These are phyloP conservation scores for Cercophora samala DNA, from an alignment of 495 filamentous ascomycete genomes.

Conservation along the genomic window DNA sequence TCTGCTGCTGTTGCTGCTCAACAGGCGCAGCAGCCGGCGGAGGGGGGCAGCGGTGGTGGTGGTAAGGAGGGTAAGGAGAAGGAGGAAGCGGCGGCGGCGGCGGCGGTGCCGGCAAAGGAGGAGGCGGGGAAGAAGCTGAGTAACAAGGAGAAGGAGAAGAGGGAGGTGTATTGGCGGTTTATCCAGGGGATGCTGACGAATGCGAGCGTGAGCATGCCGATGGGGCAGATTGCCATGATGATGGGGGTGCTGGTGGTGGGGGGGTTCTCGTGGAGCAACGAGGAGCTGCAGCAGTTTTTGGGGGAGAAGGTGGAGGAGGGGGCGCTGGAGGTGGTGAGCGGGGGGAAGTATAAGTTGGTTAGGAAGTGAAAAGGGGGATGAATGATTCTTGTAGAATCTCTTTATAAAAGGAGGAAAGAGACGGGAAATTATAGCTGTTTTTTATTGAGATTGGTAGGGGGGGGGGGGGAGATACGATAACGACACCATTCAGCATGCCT, in stretches of 20 bases:
- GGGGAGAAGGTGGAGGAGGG: slow-evolving; percentile 67
- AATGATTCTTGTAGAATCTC: too few species aligned
- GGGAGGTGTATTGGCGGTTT: slow-evolving; percentile 81
- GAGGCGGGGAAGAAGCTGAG: slow-evolving; percentile 40
- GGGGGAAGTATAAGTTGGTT: slow-evolving; percentile 65
- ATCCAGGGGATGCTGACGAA: slow-evolving; percentile 95
- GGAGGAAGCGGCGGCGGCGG: background rate
- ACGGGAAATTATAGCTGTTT: too few species aligned
- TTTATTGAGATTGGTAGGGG: too few species aligned
- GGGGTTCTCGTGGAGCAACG: slow-evolving; percentile 74
- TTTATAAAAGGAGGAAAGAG: too few species aligned
- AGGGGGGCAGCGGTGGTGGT: too few species aligned
- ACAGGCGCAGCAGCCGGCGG: slow-evolving; percentile 41
- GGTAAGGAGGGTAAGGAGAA: background rate
- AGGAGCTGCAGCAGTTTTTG: slow-evolving; percentile 74
- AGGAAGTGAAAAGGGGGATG: slow-evolving; percentile 48
- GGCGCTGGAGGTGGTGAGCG: slow-evolving; percentile 62
- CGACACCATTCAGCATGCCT: too few species aligned
- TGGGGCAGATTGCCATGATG: slow-evolving; percentile 86
- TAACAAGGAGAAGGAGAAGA: slow-evolving; percentile 66
- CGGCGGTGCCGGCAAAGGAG: background rate
- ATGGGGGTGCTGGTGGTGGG: slow-evolving; percentile 83
- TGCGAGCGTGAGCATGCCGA: slow-evolving; percentile 67
- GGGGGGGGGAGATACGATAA: too few species aligned
- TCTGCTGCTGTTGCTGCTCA: slow-evolving; percentile 26